Conservation (phyloP, 1,284 basidiomycete genomes). For the Cryptococcus amylolentus region DNA sequence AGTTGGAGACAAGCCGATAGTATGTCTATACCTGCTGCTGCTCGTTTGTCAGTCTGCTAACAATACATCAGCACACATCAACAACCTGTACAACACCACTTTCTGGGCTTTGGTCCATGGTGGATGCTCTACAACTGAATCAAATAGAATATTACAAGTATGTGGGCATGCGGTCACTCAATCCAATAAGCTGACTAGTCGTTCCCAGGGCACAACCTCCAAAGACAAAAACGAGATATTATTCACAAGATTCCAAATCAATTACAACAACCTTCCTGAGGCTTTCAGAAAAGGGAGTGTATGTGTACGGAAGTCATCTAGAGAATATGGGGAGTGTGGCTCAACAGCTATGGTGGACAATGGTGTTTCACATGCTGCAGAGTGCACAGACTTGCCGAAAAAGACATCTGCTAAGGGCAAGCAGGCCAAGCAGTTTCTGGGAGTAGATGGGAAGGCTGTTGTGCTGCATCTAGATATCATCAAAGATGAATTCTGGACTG, state of each 20-base stretch:
- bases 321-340: background rate
- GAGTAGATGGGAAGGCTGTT: constrained; percentile 54
- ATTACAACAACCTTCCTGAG: constrained; percentile 75
- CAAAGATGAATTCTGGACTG: constrained; percentile 71
- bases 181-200: background rate
- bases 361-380: too few relatives aligned
- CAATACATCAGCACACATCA: constrained; percentile 75
- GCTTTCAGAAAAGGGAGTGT: constrained; percentile 84
- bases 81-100: constrained; percentile 93
- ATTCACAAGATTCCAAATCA: constrained; percentile 74
- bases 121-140: constrained; percentile 70
- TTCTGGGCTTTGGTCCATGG: constrained; percentile 93
- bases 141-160: constrained; percentile 73
- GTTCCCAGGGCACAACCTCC: constrained; percentile 72
- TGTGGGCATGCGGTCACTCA: constrained; percentile 10
- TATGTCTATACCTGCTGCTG: constrained; percentile 51
- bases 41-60: background rate
- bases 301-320: constrained; percentile 57
- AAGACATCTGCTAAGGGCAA: constrained; percentile 5
- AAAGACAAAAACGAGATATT: constrained; percentile 89
- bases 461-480: constrained; percentile 78
- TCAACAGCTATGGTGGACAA: too few relatives aligned
- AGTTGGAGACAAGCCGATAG: constrained; percentile 94
- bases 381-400: too few relatives aligned
- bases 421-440: constrained; percentile 48